Conservation (phyloP, 2,329 filamentous ascomycete species). For the Grosmannia huntii region DNA sequence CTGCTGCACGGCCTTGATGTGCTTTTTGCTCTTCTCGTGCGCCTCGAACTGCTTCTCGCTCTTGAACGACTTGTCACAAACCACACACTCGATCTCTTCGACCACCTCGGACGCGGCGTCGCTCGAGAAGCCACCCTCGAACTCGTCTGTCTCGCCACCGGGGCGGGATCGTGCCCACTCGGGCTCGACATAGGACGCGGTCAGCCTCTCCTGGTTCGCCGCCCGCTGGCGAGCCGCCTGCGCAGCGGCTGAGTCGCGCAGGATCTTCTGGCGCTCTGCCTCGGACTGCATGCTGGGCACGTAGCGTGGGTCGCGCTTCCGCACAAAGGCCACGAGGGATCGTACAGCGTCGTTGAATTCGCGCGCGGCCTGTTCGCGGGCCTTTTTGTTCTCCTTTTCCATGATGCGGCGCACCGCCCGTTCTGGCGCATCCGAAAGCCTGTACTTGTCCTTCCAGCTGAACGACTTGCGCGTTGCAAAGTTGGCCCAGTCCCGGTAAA, state of each 20-base stretch:
- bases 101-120: constrained; percentile 38
- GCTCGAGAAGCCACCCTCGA: constrained; percentile 45
- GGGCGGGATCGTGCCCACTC: constrained; percentile 22
- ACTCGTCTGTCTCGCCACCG: constrained; percentile 34
- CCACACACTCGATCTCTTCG: constrained; percentile 58
- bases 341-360: constrained; percentile 91
- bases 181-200: constrained; percentile 40
- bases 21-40: constrained; percentile 95
- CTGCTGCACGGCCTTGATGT: constrained; percentile 72
- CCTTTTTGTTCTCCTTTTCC: constrained; percentile 87
- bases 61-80: constrained; percentile 71
- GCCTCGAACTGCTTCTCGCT: constrained; percentile 85
- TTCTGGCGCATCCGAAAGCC: constrained; percentile 76
- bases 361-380: constrained; percentile 67
- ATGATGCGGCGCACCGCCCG: constrained; percentile 69
- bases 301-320: constrained; percentile 83
- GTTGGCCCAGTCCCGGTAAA: constrained; percentile 68
- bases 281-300: constrained; percentile 65
- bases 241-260: constrained; percentile 67
- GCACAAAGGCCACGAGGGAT: constrained; percentile 74
- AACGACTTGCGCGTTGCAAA: constrained; percentile 82
- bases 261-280: constrained; percentile 62
- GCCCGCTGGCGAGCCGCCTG: constrained; percentile 76
- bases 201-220: constrained; percentile 62
- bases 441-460: constrained; percentile 78